A percentile compares a stretch with the other conserved stretches of the same genome.
phyloP scores from a whole-genome alignment of 176 grass and related monocot genomes.

The Bolboschoenus planiculmis region DNA sequence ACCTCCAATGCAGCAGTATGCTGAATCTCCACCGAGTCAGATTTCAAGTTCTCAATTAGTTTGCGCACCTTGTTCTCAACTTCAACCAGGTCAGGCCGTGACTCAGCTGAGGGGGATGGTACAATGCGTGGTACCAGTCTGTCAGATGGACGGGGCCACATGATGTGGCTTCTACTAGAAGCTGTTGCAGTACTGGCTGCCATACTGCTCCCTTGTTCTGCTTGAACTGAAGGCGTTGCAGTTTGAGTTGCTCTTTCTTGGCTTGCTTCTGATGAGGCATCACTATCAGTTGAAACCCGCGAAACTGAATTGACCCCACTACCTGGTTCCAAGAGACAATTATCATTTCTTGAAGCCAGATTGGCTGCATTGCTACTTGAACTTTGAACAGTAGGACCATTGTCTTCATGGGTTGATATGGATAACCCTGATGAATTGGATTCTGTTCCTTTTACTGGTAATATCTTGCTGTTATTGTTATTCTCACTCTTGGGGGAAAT shows the following conservation, averaged over 20 bases:
- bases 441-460: constrained; percentile 35
- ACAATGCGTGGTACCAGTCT: constrained; percentile 56
- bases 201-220: constrained; percentile 1
- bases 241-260: constrained; percentile 17
- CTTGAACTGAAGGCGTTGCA: constrained; percentile 30
- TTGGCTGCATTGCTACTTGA: constrained; percentile 15
- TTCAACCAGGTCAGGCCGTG: constrained; percentile 46
- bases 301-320: constrained; percentile 28
- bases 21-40: constrained; percentile 35
- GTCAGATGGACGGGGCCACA: constrained; percentile 46
- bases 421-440: constrained; percentile 25
- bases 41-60: constrained; percentile 55
- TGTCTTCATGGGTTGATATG: constrained; percentile 27
- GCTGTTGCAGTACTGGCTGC: background rate
- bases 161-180: constrained; percentile 35
- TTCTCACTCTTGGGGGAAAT: constrained; percentile 19
- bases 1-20: constrained; percentile 53
- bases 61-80: constrained; percentile 41
- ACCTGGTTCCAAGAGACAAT: constrained; percentile 8
- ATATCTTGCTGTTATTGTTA: constrained; percentile 25
- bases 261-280: constrained; percentile 37
- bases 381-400: constrained; percentile 16
- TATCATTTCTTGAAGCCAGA: constrained; percentile 22
- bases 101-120: constrained; percentile 48
- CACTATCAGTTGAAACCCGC: constrained; percentile 44